Evolutionary conservation across 2,329 filamentous ascomycete genomes (phyloP), one percentile per base, ranked within the genome.

Genomic region (Aspergillus eucalypticola): DNA sequence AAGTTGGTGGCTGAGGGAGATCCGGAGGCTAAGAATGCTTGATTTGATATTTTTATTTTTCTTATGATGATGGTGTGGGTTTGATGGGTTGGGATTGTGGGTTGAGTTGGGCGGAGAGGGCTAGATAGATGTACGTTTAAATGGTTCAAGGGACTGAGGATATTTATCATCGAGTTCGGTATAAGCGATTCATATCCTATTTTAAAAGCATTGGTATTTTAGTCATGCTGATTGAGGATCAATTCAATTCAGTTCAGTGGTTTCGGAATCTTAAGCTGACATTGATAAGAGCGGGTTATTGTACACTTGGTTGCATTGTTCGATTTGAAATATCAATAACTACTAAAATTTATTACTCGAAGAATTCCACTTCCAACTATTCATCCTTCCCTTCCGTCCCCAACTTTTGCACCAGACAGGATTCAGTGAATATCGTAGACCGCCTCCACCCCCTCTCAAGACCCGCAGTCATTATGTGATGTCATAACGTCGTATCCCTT

Each of bases 1-100:
- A 90, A 87, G 78, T 78, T 99, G 71, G 90, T 97, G 56, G 81
- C 87, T 51, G 86, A 86, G 62, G 83, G 84, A 11, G 80, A 86
- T 64, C 71, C 72, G 2, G 76, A 77, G 52, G 76, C 75, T 46
- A 69, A 72, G 3, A 67, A 70, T 54, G 66, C 69, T 15, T 66
- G 25, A 56, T 35, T 5, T 6, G 10, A 4, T 6, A 35, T 6
- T 2, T 13, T 13, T 35, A 29, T 29, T 29, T 29, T 8, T 29
- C 5, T 27, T 3, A 23, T 25, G 32, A 15, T 42, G 5, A 19
- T 8, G 15, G 19, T n/a, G 4, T n/a, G 51, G 19, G n/a, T 4
- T 8, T 41, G 35, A 13, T 54, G 10, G n/a, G 7, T n/a, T 6
- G 41, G 8, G 17, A 11, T 21, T 10, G 17, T 21, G 17, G 17